Conservation (phyloP, 345 rosid species). For the Brassica juncea region DNA sequence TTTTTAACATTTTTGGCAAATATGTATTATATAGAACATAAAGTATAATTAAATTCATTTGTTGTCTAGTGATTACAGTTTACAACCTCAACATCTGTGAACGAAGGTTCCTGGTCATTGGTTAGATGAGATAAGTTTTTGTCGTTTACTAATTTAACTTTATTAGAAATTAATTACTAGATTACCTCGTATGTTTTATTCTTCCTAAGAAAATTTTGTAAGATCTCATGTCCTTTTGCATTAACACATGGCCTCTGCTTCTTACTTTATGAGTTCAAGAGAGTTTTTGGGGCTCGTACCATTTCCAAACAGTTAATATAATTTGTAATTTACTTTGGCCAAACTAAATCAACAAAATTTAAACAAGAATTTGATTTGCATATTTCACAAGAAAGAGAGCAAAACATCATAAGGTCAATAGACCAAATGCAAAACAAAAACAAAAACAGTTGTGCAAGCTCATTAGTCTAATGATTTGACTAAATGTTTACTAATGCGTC, state of each 20-base stretch:
- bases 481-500: background rate
- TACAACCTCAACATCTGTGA: background rate
- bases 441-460: background rate
- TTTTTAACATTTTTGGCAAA: slow-evolving; percentile 30
- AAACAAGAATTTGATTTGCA: background rate
- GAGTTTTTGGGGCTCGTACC: slow-evolving; percentile 4
- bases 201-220: slow-evolving; percentile 31
- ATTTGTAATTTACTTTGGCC: background rate
- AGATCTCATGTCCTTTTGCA: slow-evolving; percentile 28
- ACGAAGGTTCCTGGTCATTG: background rate
- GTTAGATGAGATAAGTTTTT: background rate
- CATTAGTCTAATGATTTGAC: background rate
- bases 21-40: background rate
- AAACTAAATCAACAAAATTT: background rate
- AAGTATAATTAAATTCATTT: background rate
- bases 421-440: background rate
- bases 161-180: background rate
- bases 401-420: background rate
- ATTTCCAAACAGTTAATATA: background rate
- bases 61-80: background rate
- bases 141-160: background rate
- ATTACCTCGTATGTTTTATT: slow-evolving; percentile 29
- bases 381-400: background rate
- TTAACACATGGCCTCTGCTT: slow-evolving; percentile 25
- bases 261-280: slow-evolving; percentile 12